phyloP scores from a whole-genome alignment of 2,329 filamentous ascomycete genomes.

The Botrytis medusae region DNA sequence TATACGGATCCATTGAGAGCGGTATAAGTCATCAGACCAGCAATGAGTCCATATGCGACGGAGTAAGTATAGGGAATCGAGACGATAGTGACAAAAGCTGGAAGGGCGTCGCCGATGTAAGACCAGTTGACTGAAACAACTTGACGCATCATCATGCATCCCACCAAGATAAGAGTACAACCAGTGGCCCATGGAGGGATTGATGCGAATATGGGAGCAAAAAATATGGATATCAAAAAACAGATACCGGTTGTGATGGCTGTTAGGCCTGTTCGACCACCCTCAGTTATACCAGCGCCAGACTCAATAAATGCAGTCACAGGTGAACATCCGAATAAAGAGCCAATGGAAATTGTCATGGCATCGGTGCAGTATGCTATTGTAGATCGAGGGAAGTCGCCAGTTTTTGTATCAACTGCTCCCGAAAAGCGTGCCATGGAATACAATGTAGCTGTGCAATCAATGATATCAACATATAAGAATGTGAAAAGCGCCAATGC shows the following conservation, averaged over 20 bases:
- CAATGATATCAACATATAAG: slow-evolving; percentile 77
- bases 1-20: slow-evolving; percentile 54
- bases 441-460: slow-evolving; percentile 74
- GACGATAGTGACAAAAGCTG: slow-evolving; percentile 72
- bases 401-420: slow-evolving; percentile 61
- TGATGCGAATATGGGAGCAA: slow-evolving; percentile 73
- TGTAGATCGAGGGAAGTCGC: slow-evolving; percentile 85
- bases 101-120: slow-evolving; percentile 73
- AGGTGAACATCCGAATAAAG: slow-evolving; percentile 67
- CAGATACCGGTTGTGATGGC: slow-evolving; percentile 67
- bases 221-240: slow-evolving; percentile 72
- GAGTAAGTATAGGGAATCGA: slow-evolving; percentile 79
- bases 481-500: slow-evolving; percentile 73
- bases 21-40: slow-evolving; percentile 56
- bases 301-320: slow-evolving; percentile 76
- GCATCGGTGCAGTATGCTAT: slow-evolving; percentile 75
- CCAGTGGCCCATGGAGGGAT: slow-evolving; percentile 79
- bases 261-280: slow-evolving; percentile 70
- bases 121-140: slow-evolving; percentile 74
- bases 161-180: slow-evolving; percentile 69
- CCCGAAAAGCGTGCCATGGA: slow-evolving; percentile 78
- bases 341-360: slow-evolving; percentile 67
- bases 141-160: slow-evolving; percentile 75
- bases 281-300: slow-evolving; percentile 73
- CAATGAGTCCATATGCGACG: slow-evolving; percentile 75